Evolutionary conservation across 2,329 filamentous ascomycete species (phyloP).

Genomic region (Phaeomoniella chlamydospora): DNA sequence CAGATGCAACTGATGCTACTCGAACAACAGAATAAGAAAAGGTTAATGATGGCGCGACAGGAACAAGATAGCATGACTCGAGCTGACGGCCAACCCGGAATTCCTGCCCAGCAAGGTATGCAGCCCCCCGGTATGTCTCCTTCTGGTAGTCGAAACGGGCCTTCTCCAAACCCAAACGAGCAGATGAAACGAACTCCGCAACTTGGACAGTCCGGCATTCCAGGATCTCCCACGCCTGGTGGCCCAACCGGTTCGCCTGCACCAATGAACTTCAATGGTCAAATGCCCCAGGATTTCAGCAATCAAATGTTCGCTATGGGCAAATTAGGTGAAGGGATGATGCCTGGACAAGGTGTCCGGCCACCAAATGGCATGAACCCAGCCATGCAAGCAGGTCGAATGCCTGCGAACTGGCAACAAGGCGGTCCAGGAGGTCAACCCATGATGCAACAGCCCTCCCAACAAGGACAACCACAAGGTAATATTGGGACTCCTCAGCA

Average conservation of each 20-base stretch:
- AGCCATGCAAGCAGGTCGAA: constrained; percentile 27
- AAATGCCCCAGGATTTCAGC: constrained; percentile 29
- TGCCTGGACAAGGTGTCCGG: constrained; percentile 42
- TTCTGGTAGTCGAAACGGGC: constrained; percentile 39
- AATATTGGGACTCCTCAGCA: constrained; percentile 43
- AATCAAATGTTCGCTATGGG: constrained; percentile 27
- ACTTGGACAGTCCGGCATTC: constrained; percentile 40
- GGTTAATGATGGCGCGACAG: constrained; percentile 50
- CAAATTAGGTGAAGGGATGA: constrained; percentile 26
- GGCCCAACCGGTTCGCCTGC: constrained; percentile 43
- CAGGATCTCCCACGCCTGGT: constrained; percentile 41
- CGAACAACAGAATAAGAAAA: constrained; percentile 55
- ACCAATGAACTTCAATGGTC: constrained; percentile 39
- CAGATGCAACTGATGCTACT: constrained; percentile 57
- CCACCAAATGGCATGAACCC: constrained; percentile 38
- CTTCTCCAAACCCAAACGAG: constrained; percentile 47
- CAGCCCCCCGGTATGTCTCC: constrained; percentile 38
- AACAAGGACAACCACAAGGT: constrained; percentile 16
- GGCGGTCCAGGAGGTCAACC: constrained; percentile 23
- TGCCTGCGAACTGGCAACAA: constrained; percentile 25
- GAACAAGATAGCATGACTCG: constrained; percentile 49
- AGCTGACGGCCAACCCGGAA: constrained; percentile 31
- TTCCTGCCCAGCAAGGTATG: constrained; percentile 30
- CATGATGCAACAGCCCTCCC: constrained; percentile 32
- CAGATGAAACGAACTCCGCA: constrained; percentile 51